Base-by-base conservation (phyloP, 208 protist species). In the Naegleria gruberi region DNA sequence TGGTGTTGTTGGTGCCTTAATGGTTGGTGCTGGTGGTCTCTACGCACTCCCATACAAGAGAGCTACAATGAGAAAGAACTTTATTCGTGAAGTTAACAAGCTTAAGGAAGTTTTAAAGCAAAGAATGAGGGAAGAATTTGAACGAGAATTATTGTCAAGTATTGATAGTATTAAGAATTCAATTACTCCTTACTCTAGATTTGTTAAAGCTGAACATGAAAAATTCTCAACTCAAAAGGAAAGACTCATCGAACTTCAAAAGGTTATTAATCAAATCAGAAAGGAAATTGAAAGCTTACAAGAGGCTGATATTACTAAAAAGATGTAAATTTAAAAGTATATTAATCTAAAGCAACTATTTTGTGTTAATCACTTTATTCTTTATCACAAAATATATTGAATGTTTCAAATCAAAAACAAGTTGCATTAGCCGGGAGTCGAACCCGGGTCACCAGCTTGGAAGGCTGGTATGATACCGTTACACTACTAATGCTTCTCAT, bases 171-270 rank as follows among this genome's bases (percentile, higher is more conserved):
- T 87, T 40, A 87, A 55, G 19, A 41, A 26, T 57, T 26, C 82
- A 0, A 87, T 87, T 7, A 45, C 82, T 55, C 82, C 82, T 19
- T 87, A 87, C 37, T 87, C 82, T 40, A 19, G n/a, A 26, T 87
- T 87, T 87, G 82, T 87, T 3, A 55, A 55, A 55, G 41, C n/a
- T 19, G 82, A 87, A 51, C 43, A 44, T 41, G 34, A 84, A 45
- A 84, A 44, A 17, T 84, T 84, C 8, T 41, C 17, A 45, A 45
- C 17, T 26, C 81, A 84, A 84, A 84, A 84, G 4, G 42, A 84
- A 42, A 3, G 12, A 23, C 30, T 65, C 15, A 65, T 65, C 30
- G 51, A 65, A 65, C 51, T 65, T 23, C 51, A 65, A 65, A 65
- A 65, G 51, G 19, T 65, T 65, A 10, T 65, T 1, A 65, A 65